These are phyloP conservation scores for Musa balbisiana DNA, from an alignment of 202 grass and related monocot species.

Conservation along the genomic window DNA sequence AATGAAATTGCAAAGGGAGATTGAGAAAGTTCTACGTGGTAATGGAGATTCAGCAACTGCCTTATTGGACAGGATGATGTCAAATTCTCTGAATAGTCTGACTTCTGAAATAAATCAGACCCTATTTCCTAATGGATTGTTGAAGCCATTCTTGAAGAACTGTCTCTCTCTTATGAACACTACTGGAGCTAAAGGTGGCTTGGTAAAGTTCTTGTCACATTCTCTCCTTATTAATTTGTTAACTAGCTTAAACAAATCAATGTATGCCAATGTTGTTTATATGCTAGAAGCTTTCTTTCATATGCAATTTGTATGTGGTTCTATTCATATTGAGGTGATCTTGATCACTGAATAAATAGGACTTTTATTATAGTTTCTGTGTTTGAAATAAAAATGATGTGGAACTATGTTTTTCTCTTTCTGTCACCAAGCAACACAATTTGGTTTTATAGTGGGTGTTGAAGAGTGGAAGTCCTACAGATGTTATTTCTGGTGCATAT, in stretches of 20 bases:
- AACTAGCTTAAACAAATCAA: neutral
- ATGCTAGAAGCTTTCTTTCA: neutral
- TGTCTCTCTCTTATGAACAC: constrained; percentile 94
- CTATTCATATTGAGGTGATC: neutral
- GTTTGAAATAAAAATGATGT: too few species aligned
- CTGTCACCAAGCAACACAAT: too few species aligned
- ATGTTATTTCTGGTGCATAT: too few species aligned
- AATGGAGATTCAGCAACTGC: constrained; percentile 49
- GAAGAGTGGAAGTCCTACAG: too few species aligned
- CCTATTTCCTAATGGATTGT: constrained; percentile 56
- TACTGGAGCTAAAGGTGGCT: constrained; percentile 81
- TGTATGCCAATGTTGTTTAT: neutral
- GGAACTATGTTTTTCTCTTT: too few species aligned
- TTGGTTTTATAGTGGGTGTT: too few species aligned
- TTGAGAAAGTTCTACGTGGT: constrained; percentile 65
- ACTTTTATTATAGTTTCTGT: too few species aligned
- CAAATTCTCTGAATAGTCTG: constrained; percentile 38
- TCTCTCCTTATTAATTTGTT: neutral
- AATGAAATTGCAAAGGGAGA: constrained; percentile 52
- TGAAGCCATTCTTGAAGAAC: constrained; percentile 67
- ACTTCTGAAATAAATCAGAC: constrained; percentile 44
- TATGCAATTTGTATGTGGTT: neutral
- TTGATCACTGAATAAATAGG: too few species aligned
- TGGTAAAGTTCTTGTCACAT: constrained; percentile 38
- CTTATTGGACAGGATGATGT: constrained; percentile 56